Evolutionary conservation across 73 alveolate genomes (phyloP).

Genomic region (Symbiodinium pilosum): DNA sequence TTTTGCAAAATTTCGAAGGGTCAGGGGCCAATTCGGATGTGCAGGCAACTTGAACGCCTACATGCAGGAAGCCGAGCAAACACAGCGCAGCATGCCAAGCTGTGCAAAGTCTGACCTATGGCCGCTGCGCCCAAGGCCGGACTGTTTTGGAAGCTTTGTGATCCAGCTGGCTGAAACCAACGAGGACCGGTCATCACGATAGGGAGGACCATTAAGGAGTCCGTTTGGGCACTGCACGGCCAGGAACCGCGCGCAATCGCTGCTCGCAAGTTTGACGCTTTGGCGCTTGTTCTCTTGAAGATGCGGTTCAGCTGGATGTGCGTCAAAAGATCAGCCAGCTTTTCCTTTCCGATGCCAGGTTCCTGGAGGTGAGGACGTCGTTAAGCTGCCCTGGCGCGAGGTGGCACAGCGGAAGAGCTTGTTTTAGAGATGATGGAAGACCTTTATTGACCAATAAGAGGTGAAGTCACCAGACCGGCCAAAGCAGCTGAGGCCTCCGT

Average conservation of each 20-base stretch:
- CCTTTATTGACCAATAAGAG: not conserved
- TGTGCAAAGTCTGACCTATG: too few relatives aligned
- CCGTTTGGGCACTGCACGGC: not conserved
- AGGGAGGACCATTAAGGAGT: too few relatives aligned
- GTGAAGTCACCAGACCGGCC: slow-evolving; percentile 59
- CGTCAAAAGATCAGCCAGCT: too few relatives aligned
- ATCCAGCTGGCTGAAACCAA: not conserved
- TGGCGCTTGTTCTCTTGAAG: not conserved
- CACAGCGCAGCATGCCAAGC: not conserved
- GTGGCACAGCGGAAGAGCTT: not conserved
- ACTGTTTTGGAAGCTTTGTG: slow-evolving; percentile 27
- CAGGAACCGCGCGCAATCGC: not conserved
- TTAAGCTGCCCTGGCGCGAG: slow-evolving; percentile 18
- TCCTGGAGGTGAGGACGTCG: not conserved
- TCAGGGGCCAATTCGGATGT: too few relatives aligned
- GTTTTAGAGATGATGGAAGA: too few relatives aligned
- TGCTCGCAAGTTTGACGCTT: not conserved
- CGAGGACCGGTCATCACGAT: not conserved
- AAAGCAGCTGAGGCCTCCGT: slow-evolving; percentile 40
- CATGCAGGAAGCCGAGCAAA: not conserved
- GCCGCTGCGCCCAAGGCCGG: too few relatives aligned
- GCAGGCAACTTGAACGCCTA: not conserved
- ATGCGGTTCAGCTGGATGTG: too few relatives aligned
- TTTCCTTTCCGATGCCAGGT: too few relatives aligned
- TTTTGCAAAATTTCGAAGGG: too few relatives aligned